Conservation (phyloP, 1,139 yeast species). For the Protomyces lactucae-debilis region DNA sequence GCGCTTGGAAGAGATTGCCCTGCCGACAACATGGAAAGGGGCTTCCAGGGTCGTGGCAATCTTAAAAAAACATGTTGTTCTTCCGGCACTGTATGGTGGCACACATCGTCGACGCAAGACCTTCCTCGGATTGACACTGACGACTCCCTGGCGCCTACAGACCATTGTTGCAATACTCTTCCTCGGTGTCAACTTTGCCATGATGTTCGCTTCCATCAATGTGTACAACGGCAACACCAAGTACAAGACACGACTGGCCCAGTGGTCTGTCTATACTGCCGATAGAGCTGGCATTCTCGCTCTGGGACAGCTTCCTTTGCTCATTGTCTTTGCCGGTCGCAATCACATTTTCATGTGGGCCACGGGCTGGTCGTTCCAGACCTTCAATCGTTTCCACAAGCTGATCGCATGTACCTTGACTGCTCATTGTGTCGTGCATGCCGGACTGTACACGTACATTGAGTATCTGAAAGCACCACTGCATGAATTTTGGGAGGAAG, state of each 20-base stretch:
- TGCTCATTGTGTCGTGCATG: constrained; percentile 43
- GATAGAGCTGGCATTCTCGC: constrained; percentile 58
- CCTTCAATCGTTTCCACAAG: constrained; percentile 55
- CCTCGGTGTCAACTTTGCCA: constrained; percentile 45
- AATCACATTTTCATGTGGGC: constrained; percentile 53
- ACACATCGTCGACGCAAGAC: constrained; percentile 6
- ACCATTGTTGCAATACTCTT: constrained; percentile 49
- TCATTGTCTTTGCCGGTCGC: constrained; percentile 58
- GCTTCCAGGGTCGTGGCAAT: neutral
- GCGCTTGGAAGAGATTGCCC: neutral
- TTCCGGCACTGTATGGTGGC: constrained; percentile 30
- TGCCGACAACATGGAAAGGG: neutral
- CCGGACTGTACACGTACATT: constrained; percentile 36
- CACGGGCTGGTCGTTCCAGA: constrained; percentile 59
- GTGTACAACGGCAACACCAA: constrained; percentile 13
- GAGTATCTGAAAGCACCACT: constrained; percentile 32
- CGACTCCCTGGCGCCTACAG: constrained; percentile 60
- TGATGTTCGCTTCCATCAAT: constrained; percentile 17
- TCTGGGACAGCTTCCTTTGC: constrained; percentile 50
- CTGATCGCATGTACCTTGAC: constrained; percentile 55
- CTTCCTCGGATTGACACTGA: constrained; percentile 3
- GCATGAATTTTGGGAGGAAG: constrained; percentile 40
- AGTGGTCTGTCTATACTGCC: constrained; percentile 44
- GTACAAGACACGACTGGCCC: constrained; percentile 21
- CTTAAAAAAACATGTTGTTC: constrained; percentile 22